Base-by-base conservation (phyloP, 257 asterid genomes). In the Buddleja alternifolia region DNA sequence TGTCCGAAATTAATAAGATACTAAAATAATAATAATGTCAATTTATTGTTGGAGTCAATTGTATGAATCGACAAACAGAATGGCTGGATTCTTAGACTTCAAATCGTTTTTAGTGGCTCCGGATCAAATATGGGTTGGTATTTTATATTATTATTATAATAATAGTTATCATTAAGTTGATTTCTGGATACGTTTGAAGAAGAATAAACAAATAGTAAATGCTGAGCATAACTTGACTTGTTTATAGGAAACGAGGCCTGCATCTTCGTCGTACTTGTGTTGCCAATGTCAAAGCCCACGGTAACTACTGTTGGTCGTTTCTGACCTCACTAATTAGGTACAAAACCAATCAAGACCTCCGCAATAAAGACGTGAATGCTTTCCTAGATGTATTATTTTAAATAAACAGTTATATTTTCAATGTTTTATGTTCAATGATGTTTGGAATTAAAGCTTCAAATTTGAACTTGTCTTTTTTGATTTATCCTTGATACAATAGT, bases 261-360 rank as follows among this genome's bases (percentile, higher is more conserved):
- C 37, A 57, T 46, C 12, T 58, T 32, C 7, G 3, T 21, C 7
- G 37, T 39, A 4, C 14, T 4, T 58, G 0, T 32, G 16, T 25
- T 41, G 51, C 56, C 40, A 54, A 69, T 60, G 75, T 68, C 75
- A 64, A 70, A 48, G 39, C 73, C 39, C 32, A 19, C 10, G 41
- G 14, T 23, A 55, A 20, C 36, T 60, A 46, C 34, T 71, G 61
- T 21, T 14, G 8, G 63, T 50, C 32, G 21, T 29, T 45, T 59
- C n/a, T 55, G 68, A 44, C 76, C 54, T 29, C 40, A 65, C 25
- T n/a, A 54, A 66, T 74, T 78, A 65, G 80, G 83, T 78, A 70
- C 10, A 60, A 68, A 61, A 25, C 46, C 67, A 67, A 47, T 10
- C 16, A 48, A 37, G n/a, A 47, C n/a, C 44, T 6, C 21, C 23